Conservation (phyloP, 1,139 yeast species). For the Yamadazyma friedrichii region DNA sequence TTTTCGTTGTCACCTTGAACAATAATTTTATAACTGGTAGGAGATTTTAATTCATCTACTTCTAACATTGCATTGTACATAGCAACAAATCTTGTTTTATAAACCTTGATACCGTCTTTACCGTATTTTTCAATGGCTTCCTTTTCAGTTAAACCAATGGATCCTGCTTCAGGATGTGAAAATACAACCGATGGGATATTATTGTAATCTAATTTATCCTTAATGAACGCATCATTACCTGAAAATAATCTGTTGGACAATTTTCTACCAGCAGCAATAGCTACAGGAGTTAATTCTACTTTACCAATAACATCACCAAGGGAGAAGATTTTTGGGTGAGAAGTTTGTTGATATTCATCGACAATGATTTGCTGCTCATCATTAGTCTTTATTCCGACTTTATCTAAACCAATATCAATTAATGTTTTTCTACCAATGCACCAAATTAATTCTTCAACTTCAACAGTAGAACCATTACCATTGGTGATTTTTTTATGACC, state of each 20-base stretch:
- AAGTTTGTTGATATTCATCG: conserved; percentile 86
- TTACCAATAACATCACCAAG: conserved; percentile 93
- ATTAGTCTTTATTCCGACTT: conserved; percentile 67
- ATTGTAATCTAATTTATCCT: conserved; percentile 74
- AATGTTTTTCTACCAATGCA: conserved; percentile 88
- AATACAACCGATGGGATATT: conserved; percentile 91
- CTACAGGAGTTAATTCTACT: conserved; percentile 95
- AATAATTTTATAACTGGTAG: conserved; percentile 82
- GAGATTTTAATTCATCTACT: conserved; percentile 67
- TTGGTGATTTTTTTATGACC: conserved; percentile 65
- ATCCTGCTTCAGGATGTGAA: conserved; percentile 96
- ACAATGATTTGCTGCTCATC: conserved; percentile 60
- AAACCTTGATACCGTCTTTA: conserved; percentile 73
- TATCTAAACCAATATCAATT: conserved; percentile 71
- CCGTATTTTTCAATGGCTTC: conserved; percentile 81
- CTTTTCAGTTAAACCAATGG: conserved; percentile 80
- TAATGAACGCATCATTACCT: conserved; percentile 67
- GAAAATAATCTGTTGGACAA: conserved; percentile 83
- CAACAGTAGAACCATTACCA: conserved; percentile 52
- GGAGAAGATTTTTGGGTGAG: conserved; percentile 70
- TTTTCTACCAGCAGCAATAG: conserved; percentile 97
- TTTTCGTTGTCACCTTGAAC: conserved; percentile 81
- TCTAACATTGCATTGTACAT: conserved; percentile 90
- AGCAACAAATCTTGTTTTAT: conserved; percentile 78
- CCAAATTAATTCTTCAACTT: conserved; percentile 86